Conservation (phyloP, 73 alveolate genomes). For the Paramecium octaurelia region DNA sequence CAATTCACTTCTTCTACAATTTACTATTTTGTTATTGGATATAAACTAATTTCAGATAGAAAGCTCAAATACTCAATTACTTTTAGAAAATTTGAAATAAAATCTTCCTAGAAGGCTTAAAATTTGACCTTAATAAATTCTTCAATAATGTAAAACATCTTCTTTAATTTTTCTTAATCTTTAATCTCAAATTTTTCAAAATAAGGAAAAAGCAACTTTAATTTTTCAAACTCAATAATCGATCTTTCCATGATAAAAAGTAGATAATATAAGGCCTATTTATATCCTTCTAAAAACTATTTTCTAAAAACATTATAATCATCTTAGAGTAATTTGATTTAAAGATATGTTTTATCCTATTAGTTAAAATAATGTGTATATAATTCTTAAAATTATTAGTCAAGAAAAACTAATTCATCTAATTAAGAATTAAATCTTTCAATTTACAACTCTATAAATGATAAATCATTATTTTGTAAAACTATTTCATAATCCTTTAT, state of each 20-base stretch:
- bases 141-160: not conserved
- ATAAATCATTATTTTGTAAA: not conserved
- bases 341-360: not conserved
- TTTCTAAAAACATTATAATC: not conserved
- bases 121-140: not conserved
- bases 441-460: not conserved
- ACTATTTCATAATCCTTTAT: not conserved
- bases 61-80: not conserved
- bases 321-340: not conserved
- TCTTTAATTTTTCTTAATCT: not conserved
- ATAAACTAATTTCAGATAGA: not conserved
- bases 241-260: not conserved
- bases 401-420: not conserved
- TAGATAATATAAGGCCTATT: not conserved
- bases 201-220: not conserved
- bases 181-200: not conserved
- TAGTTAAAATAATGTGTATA: not conserved
- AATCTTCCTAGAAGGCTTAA: not conserved
- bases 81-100: not conserved
- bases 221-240: not conserved
- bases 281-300: not conserved
- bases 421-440: not conserved
- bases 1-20: not conserved
- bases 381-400: not conserved
- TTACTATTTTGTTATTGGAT: not conserved